phyloP scores from a whole-genome alignment of 2,329 filamentous ascomycete species.

The Fusarium equiseti region DNA sequence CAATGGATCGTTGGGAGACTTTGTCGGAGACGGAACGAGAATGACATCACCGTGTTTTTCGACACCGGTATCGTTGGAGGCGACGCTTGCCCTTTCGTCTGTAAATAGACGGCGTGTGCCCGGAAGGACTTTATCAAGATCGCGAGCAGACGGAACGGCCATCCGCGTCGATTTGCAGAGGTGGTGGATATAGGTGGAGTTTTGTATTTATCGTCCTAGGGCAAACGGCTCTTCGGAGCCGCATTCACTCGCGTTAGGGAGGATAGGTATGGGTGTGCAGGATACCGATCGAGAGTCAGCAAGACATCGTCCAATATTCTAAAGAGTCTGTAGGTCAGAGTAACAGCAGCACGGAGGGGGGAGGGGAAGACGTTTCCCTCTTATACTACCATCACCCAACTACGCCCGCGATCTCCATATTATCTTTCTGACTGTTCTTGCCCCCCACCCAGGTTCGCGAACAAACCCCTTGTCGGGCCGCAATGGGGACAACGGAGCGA shows the following conservation, averaged over 20 bases:
- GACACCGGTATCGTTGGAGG: conserved; percentile 40
- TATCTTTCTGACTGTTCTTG: neutral
- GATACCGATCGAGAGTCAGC: conserved; percentile 38
- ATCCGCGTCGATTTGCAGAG: conserved; percentile 31
- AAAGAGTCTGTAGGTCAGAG: neutral
- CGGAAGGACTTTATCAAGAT: conserved; percentile 46
- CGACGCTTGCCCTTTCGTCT: conserved; percentile 44
- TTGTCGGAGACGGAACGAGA: conserved; percentile 65
- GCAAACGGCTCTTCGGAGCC: conserved; percentile 41
- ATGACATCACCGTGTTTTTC: conserved; percentile 59
- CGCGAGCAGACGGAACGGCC: conserved; percentile 36
- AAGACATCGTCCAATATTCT: conserved; percentile 29
- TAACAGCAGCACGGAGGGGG: neutral
- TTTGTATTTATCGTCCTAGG: conserved; percentile 18
- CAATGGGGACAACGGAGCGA: conserved; percentile 37
- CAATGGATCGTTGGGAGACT: conserved; percentile 64
- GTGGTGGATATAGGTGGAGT: neutral
- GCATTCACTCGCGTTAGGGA: conserved; percentile 40
- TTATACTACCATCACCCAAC: conserved; percentile 17
- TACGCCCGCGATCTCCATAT: conserved; percentile 22
- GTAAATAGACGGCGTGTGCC: conserved; percentile 49
- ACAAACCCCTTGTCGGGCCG: conserved; percentile 33
- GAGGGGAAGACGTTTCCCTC: conserved; percentile 8
- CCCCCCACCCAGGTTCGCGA: conserved; percentile 19
- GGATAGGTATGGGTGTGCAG: conserved; percentile 36